phyloP scores from a whole-genome alignment of 768 basidiomycete species.

The Leccinum variicolor region DNA sequence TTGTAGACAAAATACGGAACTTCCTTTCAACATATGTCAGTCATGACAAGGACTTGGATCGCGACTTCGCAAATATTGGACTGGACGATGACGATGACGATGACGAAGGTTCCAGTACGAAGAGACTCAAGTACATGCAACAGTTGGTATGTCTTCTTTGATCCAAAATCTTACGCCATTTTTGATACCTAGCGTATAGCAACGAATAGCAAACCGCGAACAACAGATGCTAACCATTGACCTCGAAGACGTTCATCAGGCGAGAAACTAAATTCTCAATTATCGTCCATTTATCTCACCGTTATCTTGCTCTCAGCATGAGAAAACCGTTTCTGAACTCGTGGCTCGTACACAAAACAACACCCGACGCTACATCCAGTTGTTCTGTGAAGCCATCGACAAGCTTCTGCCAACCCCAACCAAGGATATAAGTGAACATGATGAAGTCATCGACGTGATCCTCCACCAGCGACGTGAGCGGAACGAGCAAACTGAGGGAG shows the following conservation, averaged over 20 bases:
- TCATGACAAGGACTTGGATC: slow-evolving; percentile 62
- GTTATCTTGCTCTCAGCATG: slow-evolving; percentile 44
- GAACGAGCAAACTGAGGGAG: slow-evolving; percentile 75
- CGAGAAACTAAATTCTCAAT: slow-evolving; percentile 30
- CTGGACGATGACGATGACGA: slow-evolving; percentile 50
- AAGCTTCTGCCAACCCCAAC: slow-evolving; percentile 84
- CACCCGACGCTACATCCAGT: slow-evolving; percentile 81
- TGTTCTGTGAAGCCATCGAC: slow-evolving; percentile 92
- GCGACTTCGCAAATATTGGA: slow-evolving; percentile 67
- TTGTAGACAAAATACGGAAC: slow-evolving; percentile 60
- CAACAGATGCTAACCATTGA: slow-evolving; percentile 87
- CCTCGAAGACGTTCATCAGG: slow-evolving; percentile 81
- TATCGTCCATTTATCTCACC: slow-evolving; percentile 5
- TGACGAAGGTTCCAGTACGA: slow-evolving; percentile 32
- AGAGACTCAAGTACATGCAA: slow-evolving; percentile 71
- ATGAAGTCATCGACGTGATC: slow-evolving; percentile 96
- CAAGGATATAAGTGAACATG: slow-evolving; percentile 84
- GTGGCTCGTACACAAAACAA: slow-evolving; percentile 79
- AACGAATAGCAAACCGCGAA: slow-evolving; percentile 91
- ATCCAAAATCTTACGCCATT: slow-evolving; percentile 16
- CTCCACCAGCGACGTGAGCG: slow-evolving; percentile 89
- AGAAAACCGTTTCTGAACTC: slow-evolving; percentile 68
- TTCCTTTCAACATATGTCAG: slow-evolving; percentile 71
- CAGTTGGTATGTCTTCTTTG: slow-evolving; percentile 62
- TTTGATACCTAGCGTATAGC: slow-evolving; percentile 37